These are phyloP conservation scores for Zopfochytrium polystomum DNA, from an alignment of 371 early-diverging fungal genomes.

Conservation along the genomic window DNA sequence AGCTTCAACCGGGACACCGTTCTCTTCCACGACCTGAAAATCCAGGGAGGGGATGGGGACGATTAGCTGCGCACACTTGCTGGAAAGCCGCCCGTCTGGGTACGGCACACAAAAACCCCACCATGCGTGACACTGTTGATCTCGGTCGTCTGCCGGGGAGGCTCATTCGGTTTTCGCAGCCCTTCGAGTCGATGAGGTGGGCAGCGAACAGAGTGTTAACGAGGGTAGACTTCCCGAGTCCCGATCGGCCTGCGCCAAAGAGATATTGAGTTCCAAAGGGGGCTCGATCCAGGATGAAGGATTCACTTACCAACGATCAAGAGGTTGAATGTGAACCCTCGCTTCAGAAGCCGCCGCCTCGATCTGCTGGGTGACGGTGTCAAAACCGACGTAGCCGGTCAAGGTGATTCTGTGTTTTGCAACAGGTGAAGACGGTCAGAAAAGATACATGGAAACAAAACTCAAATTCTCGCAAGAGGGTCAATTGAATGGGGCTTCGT, in stretches of 20 bases:
- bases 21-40: constrained; percentile 90
- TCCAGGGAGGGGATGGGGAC: no score
- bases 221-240: constrained; percentile 84
- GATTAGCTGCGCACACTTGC: no score
- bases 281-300: no score
- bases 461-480: no score
- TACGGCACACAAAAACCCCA: constrained; percentile 10
- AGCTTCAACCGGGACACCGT: constrained; percentile 84
- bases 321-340: constrained; percentile 89
- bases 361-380: constrained; percentile 89
- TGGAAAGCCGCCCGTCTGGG: no score
- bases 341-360: constrained; percentile 87
- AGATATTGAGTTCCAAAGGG: no score
- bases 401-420: no score
- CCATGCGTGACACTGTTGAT: constrained; percentile 54
- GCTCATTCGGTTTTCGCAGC: constrained; percentile 32
- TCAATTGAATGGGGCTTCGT: no score
- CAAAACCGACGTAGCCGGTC: constrained; percentile 89
- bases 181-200: constrained; percentile 79
- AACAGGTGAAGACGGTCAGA: no score
- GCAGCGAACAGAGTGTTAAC: constrained; percentile 86
- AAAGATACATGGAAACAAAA: no score
- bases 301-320: constrained; percentile 82
- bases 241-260: constrained; percentile 60
- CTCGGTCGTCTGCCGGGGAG: constrained; percentile 50